Evolutionary conservation across 257 asterid species (phyloP), one percentile per base, ranked within the genome.

Genomic region (Solanum megistacrolobum): DNA sequence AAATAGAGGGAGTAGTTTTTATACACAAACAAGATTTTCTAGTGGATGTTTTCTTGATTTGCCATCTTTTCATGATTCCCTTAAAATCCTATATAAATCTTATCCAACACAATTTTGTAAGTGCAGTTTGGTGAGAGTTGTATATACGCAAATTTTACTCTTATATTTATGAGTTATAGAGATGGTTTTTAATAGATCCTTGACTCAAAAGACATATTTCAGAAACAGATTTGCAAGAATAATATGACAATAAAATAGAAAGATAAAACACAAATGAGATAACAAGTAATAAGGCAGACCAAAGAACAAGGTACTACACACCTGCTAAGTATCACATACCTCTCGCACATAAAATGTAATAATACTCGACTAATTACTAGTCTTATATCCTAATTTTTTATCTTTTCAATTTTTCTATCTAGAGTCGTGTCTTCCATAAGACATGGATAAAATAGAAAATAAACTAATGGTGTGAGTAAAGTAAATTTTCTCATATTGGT

Each of bases 91-190:
- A n/a, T 62, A 62, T 62, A 62, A 23, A 62, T 23, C 5, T 62
- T n/a, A n/a, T 2, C 32, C 31, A 9, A 4, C 5, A 62, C 16
- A 62, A 62, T n/a, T 62, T 62, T 65, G 0, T n/a, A n/a, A 65
- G 14, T n/a, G 14, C 1, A 10, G 1, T 10, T 0, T 5, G 32
- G 1, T 4, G 29, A 21, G 25, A 60, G 5, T 21, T 23, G 1
- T 2, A 9, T 23, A 0, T 9, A 9, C 0, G 1, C 0, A 60
- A 21, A 60, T n/a, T 65, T n/a, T 9, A 10, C 12, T n/a, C 5
- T 60, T 60, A 23, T 23, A n/a, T n/a, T 4, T 65, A 5, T 65
- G 32, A 65, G 8, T 7, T 65, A 10, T 7, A 25, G 6, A 10
- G 7, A n/a, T 11, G 6, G 0, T 9, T 65, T n/a, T n/a, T 10